A percentile compares a stretch with the other conserved stretches of the same genome.
Evolutionary conservation across 2,329 filamentous ascomycete species (phyloP).

Genomic region (Epichloe gansuensis): DNA sequence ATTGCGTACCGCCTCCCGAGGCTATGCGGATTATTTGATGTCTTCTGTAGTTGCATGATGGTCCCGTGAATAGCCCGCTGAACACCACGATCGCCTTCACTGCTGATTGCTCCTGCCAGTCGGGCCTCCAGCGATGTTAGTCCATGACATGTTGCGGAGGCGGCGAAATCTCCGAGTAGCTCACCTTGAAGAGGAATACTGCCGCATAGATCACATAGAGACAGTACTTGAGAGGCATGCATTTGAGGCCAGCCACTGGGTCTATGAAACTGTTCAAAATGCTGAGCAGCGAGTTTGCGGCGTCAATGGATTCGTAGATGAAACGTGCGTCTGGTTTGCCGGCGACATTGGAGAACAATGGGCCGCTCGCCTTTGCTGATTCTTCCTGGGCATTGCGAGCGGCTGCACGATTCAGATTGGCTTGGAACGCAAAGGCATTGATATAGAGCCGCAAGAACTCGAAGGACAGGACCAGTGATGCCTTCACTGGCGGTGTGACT

Average conservation of each 20-base stretch:
- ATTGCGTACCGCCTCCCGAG: slow-evolving; percentile 50
- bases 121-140: slow-evolving; percentile 27
- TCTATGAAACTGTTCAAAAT: slow-evolving; percentile 49
- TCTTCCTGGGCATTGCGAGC: slow-evolving; percentile 19
- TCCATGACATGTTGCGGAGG: neutral
- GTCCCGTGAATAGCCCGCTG: slow-evolving; percentile 45
- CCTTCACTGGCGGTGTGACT: slow-evolving; percentile 54
- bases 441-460: slow-evolving; percentile 63
- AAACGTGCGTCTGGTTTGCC: slow-evolving; percentile 52
- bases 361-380: slow-evolving; percentile 24
- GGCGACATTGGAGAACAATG: slow-evolving; percentile 40
- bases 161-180: neutral
- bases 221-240: slow-evolving; percentile 53
- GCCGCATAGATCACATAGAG: slow-evolving; percentile 51
- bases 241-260: slow-evolving; percentile 45
- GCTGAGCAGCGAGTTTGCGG: slow-evolving; percentile 47
- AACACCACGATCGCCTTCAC: slow-evolving; percentile 41
- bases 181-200: slow-evolving; percentile 52
- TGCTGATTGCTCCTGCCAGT: slow-evolving; percentile 46
- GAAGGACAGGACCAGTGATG: slow-evolving; percentile 56
- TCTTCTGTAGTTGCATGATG: slow-evolving; percentile 45
- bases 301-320: slow-evolving; percentile 54
- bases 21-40: slow-evolving; percentile 44
- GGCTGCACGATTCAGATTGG: slow-evolving; percentile 43
- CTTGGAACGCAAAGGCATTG: slow-evolving; percentile 66